Conservation (phyloP, 2,329 filamentous ascomycete genomes). For the Pseudogymnoascus sp. region DNA sequence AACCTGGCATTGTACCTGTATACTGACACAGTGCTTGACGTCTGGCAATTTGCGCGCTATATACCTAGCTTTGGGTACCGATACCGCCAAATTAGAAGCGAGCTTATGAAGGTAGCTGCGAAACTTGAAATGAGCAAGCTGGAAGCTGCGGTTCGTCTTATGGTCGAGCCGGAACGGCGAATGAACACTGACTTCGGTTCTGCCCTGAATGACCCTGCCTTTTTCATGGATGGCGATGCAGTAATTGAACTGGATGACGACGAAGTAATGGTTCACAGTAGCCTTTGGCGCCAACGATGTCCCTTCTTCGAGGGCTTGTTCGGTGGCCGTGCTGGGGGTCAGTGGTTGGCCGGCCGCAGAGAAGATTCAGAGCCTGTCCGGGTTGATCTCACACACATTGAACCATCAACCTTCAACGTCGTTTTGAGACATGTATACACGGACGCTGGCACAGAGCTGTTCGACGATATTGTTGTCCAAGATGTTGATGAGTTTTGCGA, state of each 20-base stretch:
- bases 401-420: slow-evolving; percentile 63
- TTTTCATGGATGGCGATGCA: slow-evolving; percentile 73
- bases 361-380: slow-evolving; percentile 45
- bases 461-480: slow-evolving; percentile 63
- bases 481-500: slow-evolving; percentile 80
- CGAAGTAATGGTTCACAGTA: slow-evolving; percentile 67
- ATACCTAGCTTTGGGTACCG: slow-evolving; percentile 57
- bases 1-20: slow-evolving; percentile 77
- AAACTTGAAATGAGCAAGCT: slow-evolving; percentile 62
- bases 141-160: slow-evolving; percentile 69
- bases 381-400: slow-evolving; percentile 78
- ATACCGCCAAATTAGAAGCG: slow-evolving; percentile 71
- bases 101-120: slow-evolving; percentile 79
- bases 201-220: slow-evolving; percentile 60
- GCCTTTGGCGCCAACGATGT: slow-evolving; percentile 72
- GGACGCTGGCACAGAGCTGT: slow-evolving; percentile 71
- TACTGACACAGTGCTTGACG: slow-evolving; percentile 69
- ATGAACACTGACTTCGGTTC: slow-evolving; percentile 62
- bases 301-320: slow-evolving; percentile 91
- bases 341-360: slow-evolving; percentile 72
- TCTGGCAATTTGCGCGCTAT: slow-evolving; percentile 69
- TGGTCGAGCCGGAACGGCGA: slow-evolving; percentile 55
- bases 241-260: slow-evolving; percentile 68
- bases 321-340: slow-evolving; percentile 73
- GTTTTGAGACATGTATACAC: slow-evolving; percentile 78